Conservation (phyloP, 768 basidiomycete genomes). For the Lanmaoa pseudosensibilis region DNA sequence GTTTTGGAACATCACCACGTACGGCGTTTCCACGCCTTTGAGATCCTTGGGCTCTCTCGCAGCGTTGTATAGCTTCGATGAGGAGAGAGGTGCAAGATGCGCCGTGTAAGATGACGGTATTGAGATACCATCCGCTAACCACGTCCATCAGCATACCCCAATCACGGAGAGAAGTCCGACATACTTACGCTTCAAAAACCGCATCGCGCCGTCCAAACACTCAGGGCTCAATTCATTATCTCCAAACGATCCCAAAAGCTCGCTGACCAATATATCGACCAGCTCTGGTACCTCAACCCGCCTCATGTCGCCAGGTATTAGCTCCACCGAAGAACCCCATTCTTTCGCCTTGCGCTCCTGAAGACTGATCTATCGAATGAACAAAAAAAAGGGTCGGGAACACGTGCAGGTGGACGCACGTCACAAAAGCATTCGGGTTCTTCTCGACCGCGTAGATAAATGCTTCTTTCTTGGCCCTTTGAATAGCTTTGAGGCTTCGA, state of each 20-base stretch:
- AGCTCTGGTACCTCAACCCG: conserved; percentile 76
- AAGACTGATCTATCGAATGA: conserved; percentile 49
- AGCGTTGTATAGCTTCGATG: conserved; percentile 88
- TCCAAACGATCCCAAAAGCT: conserved; percentile 94
- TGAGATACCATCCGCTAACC: conserved; percentile 83
- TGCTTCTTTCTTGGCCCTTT: conserved; percentile 60
- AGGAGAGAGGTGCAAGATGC: conserved; percentile 90
- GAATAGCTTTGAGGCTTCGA: conserved; percentile 75
- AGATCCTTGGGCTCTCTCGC: conserved; percentile 64
- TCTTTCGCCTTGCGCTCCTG: conserved; percentile 79
- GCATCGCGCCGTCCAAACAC: conserved; percentile 93
- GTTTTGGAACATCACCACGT: conserved; percentile 98
- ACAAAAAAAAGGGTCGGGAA: conserved; percentile 13
- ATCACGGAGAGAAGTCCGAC: background rate
- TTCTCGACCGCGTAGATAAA: conserved; percentile 91
- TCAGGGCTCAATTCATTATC: conserved; percentile 99
- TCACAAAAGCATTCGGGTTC: conserved; percentile 93
- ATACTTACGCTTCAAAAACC: conserved; percentile 80
- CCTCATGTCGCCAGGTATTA: conserved; percentile 97
- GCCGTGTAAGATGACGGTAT: conserved; percentile 97
- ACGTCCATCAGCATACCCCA: conserved; percentile 10
- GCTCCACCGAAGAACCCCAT: conserved; percentile 78
- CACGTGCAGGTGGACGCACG: conserved; percentile 53
- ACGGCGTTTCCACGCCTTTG: conserved; percentile 88
- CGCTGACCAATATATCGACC: conserved; percentile 93